Conservation (phyloP, 768 basidiomycete species). For the Chalciporus pseudorubinellus region DNA sequence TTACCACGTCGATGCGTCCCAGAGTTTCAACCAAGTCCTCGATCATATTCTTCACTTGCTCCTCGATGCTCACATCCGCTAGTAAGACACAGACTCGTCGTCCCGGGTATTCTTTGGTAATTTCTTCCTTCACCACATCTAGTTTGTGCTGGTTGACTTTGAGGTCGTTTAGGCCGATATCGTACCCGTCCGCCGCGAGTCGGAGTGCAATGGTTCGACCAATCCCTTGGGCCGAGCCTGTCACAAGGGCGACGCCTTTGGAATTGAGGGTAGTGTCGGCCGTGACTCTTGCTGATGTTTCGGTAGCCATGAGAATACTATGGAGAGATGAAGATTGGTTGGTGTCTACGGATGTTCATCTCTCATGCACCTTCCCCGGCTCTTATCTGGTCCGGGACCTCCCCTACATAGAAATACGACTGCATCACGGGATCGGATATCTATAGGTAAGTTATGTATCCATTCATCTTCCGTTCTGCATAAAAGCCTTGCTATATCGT, state of each 20-base stretch:
- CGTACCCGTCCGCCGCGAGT: constrained; percentile 37
- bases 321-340: not conserved
- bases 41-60: constrained; percentile 32
- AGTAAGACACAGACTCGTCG: constrained; percentile 7
- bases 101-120: constrained; percentile 6
- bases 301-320: not conserved
- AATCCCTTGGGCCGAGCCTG: constrained; percentile 33
- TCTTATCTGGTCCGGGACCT: not conserved
- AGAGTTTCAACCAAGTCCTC: constrained; percentile 21
- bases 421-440: not conserved
- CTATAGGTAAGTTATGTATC: not conserved
- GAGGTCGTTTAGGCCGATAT: constrained; percentile 36
- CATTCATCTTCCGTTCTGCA: not conserved
- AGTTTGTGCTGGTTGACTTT: constrained; percentile 17
- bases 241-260: constrained; percentile 33
- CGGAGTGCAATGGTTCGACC: constrained; percentile 35
- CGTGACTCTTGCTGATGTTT: not conserved
- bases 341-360: not conserved
- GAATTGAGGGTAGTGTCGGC: not conserved
- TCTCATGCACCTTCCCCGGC: not conserved
- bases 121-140: constrained; percentile 13
- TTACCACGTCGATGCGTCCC: constrained; percentile 36
- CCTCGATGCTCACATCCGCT: constrained; percentile 30
- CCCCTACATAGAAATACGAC: not conserved
- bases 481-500: no score